phyloP scores from a whole-genome alignment of 306 rosid genomes.

The Benincasa hispida region DNA sequence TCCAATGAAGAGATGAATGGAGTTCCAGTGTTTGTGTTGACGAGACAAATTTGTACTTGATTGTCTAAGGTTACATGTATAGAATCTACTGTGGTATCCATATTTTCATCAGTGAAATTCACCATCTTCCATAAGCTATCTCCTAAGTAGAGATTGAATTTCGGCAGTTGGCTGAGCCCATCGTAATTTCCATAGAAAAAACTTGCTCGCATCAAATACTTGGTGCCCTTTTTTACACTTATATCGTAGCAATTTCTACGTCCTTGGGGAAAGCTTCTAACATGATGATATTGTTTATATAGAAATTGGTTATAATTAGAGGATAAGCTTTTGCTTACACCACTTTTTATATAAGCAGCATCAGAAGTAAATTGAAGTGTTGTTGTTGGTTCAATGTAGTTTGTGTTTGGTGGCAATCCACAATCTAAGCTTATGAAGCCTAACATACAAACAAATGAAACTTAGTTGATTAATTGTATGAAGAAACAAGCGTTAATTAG shows the following conservation, averaged over 20 bases:
- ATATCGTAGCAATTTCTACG: slow-evolving; percentile 28
- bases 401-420: background rate
- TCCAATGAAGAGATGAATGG: background rate
- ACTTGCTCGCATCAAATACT: slow-evolving; percentile 21
- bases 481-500: background rate
- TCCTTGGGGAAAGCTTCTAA: slow-evolving; percentile 32
- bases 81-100: slow-evolving; percentile 13
- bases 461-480: background rate
- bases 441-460: background rate
- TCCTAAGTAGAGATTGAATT: slow-evolving; percentile 10
- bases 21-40: background rate
- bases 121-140: slow-evolving; percentile 3
- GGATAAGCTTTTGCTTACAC: background rate
- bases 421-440: slow-evolving; percentile 14
- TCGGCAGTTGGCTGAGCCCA: background rate
- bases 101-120: background rate
- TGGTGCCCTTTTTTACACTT: background rate
- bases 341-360: background rate
- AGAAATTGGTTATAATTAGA: background rate
- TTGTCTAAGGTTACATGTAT: slow-evolving; percentile 18
- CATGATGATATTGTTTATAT: background rate
- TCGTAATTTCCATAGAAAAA: slow-evolving; percentile 34
- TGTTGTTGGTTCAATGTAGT: background rate
- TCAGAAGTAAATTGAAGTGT: background rate
- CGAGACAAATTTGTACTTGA: background rate